Evolutionary conservation across 352 stramenopile genomes (phyloP), one percentile per base, ranked within the genome.

Genomic region (Phytophthora palmivora): DNA sequence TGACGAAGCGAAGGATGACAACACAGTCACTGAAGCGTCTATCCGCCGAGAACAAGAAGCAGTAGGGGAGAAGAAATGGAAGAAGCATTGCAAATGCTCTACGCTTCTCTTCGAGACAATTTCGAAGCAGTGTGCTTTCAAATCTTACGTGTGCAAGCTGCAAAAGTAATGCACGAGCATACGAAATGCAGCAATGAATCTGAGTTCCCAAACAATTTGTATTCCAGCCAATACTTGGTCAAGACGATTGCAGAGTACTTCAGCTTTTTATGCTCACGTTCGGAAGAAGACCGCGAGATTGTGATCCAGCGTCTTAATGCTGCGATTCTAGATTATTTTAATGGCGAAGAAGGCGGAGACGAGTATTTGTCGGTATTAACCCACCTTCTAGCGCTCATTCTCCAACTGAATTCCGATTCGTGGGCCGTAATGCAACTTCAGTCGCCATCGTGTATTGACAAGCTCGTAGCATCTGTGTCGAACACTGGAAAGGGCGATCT

Each of bases 61-160:
- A 11, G 48, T 41, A 11, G 63, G 70, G 14, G 57, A 75, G 8
- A 87, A 80, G 19, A 71, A 69, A 52, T 76, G 32, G 81, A 92
- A 51, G 55, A 53, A 16, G 68, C 71, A 9, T 72, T 95, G 6
- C 80, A 81, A 22, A 55, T 72, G 10, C 56, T 76, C 12, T 95
- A 93, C 50, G 47, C 41, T 11, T 72, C 55, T 16, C 58, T 95
- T 1, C 79, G 86, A 19, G 70, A 79, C 26, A 68, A 49, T 30
- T 92, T 93, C 45, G 86, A 95, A 64, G 54, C 67, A 6, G 67
- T 76, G 1, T 95, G 82, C 51, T 89, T 93, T 57, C 58, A 69
- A 11, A 86, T 95, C 10, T 46, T 95, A 41, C 76, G 70, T 28
- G 59, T 73, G 1, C 79, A 92, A 55, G 62, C 72, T 39, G 24